Evolutionary conservation across 2,329 filamentous ascomycete species (phyloP), one percentile per base, ranked within the genome.

Genomic region (Fusarium sp.): DNA sequence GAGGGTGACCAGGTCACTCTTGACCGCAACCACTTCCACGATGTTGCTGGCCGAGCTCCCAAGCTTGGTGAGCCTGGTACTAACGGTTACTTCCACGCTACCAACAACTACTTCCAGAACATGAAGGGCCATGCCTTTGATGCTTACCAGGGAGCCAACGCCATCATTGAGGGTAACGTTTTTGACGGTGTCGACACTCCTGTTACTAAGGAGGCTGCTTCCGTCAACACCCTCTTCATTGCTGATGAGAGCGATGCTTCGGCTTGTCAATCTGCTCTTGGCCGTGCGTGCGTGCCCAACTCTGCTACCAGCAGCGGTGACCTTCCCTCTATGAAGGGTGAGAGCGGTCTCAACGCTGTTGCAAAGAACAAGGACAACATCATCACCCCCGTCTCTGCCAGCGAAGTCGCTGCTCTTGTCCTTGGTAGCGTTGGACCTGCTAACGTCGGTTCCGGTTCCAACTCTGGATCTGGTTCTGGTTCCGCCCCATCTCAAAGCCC

Each of bases 91-190:
- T 75, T 79, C 66, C 75, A 79, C 18, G 75, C 73, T 18, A 60
- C 64, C 69, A 79, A 79, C 73, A 78, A 79, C 73, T 70, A 68
- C 44, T 79, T 79, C 54, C 69, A 64, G 41, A 76, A 75, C 59
- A 78, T 78, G 71, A 66, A 75, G 31, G 77, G 76, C 29, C 87
- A 89, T 76, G 87, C 84, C 22, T 82, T 84, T 18, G 87, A 90
- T 80, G 88, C 80, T 62, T 80, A 87, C 72, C 84, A 76, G 15
- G 74, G 80, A 36, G 70, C 68, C 7, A 69, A 62, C 1, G 73
- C 74, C 1, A 70, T 79, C 9, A 62, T 79, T 3, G 77, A 79
- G 65, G 77, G 77, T 20, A 79, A 79, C 29, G 76, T 70, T 14
- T 79, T 79, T 35, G 75, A 75, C 15, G 74, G 75, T 17, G 77